A percentile compares a stretch with the other conserved stretches of the same genome.
phyloP scores from a whole-genome alignment of 768 basidiomycete genomes.

The Podaxis pistillaris region DNA sequence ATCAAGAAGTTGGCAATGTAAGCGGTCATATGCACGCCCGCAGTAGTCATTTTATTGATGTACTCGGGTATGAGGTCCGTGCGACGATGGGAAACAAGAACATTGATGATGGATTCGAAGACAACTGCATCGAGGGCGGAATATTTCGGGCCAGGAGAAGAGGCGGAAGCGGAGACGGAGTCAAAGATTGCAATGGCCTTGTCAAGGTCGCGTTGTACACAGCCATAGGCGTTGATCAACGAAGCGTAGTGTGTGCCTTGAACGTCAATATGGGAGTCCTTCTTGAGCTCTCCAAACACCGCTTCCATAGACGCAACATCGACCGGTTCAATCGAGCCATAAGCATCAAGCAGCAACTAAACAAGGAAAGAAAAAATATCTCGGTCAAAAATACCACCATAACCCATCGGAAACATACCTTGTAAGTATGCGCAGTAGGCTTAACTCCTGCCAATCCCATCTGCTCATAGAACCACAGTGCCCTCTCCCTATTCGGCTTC shows the following conservation, averaged over 20 bases:
- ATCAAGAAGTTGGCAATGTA: constrained; percentile 91
- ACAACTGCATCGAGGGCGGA: constrained; percentile 75
- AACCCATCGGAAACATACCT: constrained; percentile 44
- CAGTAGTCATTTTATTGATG: constrained; percentile 53
- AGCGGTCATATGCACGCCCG: constrained; percentile 85
- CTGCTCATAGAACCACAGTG: constrained; percentile 71
- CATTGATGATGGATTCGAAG: constrained; percentile 90
- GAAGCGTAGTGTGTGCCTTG: constrained; percentile 65
- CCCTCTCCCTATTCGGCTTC: constrained; percentile 80
- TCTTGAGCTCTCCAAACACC: constrained; percentile 60
- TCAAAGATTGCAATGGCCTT: constrained; percentile 79
- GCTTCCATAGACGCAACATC: constrained; percentile 70
- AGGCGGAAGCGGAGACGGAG: constrained; percentile 50
- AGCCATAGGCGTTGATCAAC: constrained; percentile 87
- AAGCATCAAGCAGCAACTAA: constrained; percentile 85
- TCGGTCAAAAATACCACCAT: constrained; percentile 4
- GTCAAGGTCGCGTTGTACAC: constrained; percentile 72
- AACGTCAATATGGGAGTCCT: constrained; percentile 40
- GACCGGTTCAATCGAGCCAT: constrained; percentile 82
- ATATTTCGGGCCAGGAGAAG: constrained; percentile 38
- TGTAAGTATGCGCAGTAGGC: constrained; percentile 93
- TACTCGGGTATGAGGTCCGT: constrained; percentile 76
- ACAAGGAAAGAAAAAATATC: not conserved
- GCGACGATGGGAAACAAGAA: constrained; percentile 73
- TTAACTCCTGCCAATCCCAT: constrained; percentile 58